Evolutionary conservation across 2,329 filamentous ascomycete species (phyloP).

Genomic region (Alternaria solani): DNA sequence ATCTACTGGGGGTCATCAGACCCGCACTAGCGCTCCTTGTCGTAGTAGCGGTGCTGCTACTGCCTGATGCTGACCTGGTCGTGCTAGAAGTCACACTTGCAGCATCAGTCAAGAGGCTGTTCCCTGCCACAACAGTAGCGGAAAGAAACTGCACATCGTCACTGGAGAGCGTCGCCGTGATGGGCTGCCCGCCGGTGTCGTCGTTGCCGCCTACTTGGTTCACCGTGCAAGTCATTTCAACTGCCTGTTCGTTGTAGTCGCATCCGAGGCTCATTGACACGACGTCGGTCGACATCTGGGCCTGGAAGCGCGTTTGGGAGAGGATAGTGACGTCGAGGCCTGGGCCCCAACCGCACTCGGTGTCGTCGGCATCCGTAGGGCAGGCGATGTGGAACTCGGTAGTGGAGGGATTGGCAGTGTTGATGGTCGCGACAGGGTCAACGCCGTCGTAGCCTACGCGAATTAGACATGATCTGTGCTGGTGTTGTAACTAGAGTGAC

Average conservation of each 20-base stretch:
- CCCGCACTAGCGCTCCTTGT: constrained; percentile 9
- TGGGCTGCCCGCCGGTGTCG: constrained; percentile 11
- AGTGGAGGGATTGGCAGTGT: constrained; percentile 28
- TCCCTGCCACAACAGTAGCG: constrained; percentile 34
- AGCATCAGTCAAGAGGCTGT: constrained; percentile 28
- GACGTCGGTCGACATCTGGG: constrained; percentile 21
- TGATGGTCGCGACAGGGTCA: constrained; percentile 35
- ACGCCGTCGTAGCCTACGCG: constrained; percentile 25
- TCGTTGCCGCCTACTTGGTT: constrained; percentile 29
- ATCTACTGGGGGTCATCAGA: constrained; percentile 4
- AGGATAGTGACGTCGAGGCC: constrained; percentile 31
- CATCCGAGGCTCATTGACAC: constrained; percentile 39
- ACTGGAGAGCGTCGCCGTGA: constrained; percentile 27
- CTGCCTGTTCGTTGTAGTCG: constrained; percentile 31
- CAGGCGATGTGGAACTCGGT: constrained; percentile 36
- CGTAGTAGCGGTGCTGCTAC: constrained; percentile 12
- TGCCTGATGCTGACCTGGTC: constrained; percentile 7
- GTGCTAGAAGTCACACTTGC: constrained; percentile 12
- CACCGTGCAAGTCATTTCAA: constrained; percentile 38
- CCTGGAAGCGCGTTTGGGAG: constrained; percentile 31
- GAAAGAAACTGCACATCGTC: constrained; percentile 31
- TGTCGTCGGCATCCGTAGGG: constrained; percentile 25
- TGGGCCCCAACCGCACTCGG: constrained; percentile 38
- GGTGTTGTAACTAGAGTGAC: not conserved
- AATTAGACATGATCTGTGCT: constrained; percentile 1